These are phyloP conservation scores for Aspergillus heteromorphus DNA, from an alignment of 495 filamentous ascomycete genomes.

Conservation along the genomic window DNA sequence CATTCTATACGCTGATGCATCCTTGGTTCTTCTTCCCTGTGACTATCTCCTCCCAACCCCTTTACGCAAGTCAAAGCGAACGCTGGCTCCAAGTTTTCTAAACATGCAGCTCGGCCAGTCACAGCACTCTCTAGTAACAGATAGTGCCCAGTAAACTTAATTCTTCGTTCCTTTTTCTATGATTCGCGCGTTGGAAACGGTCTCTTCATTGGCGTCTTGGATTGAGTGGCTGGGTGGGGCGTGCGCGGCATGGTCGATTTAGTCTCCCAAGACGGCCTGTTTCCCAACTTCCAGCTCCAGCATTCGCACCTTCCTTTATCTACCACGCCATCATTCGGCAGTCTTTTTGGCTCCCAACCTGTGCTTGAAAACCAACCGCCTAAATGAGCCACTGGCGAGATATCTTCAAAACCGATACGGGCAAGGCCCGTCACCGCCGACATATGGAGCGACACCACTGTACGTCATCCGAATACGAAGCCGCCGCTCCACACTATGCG, in stretches of 20 bases:
- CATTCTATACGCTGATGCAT: constrained; percentile 22
- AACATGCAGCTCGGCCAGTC: not conserved
- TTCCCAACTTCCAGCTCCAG: not conserved
- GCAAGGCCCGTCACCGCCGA: constrained; percentile 20
- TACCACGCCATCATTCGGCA: not conserved
- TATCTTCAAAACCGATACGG: constrained; percentile 24
- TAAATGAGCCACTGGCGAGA: constrained; percentile 35
- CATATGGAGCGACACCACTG: constrained; percentile 33
- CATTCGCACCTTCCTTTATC: not conserved
- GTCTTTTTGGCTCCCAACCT: not conserved
- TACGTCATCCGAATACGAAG: constrained; percentile 27
- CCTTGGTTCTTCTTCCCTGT: constrained; percentile 8
- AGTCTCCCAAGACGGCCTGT: not conserved
- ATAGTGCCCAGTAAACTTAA: not conserved
- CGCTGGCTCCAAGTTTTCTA: not conserved
- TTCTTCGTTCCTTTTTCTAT: not conserved
- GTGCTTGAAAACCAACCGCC: not conserved
- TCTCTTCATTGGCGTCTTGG: not conserved
- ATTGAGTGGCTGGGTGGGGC: not conserved
- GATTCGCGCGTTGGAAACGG: not conserved
- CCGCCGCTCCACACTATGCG: not conserved
- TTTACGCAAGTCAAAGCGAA: not conserved
- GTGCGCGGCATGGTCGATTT: not conserved
- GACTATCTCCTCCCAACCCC: not conserved
- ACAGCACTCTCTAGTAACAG: not conserved